Conservation (phyloP, 2,329 filamentous ascomycete genomes). For the Claviceps digitariae region DNA sequence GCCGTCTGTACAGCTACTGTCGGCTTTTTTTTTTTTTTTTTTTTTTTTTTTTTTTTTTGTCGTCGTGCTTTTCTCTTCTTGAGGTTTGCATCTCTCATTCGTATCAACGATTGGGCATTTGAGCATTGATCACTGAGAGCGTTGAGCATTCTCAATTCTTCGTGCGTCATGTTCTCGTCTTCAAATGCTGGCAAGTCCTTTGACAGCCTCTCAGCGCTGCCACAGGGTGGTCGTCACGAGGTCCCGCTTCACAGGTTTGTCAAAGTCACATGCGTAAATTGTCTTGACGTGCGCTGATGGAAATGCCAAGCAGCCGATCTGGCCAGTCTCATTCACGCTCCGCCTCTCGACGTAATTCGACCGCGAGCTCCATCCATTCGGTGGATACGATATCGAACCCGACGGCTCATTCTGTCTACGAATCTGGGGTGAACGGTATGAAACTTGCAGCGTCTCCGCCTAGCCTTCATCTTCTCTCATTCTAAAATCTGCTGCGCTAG, state of each 20-base stretch:
- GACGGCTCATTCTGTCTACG: constrained; percentile 44
- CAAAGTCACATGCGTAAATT: not conserved
- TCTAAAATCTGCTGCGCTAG: constrained; percentile 25
- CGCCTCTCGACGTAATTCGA: constrained; percentile 58
- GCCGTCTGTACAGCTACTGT: constrained; percentile 21
- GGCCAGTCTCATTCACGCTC: constrained; percentile 32
- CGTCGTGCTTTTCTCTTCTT: not conserved
- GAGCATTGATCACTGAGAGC: too few relatives aligned
- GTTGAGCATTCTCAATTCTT: constrained; percentile 2
- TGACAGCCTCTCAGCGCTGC: constrained; percentile 46
- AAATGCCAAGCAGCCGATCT: constrained; percentile 23
- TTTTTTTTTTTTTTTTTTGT: constrained; percentile 4
- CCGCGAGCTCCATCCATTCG: constrained; percentile 76
- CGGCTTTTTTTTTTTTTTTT: constrained; percentile 12
- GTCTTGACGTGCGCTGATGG: constrained; percentile 9
- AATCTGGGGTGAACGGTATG: constrained; percentile 73
- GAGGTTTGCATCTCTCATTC: not conserved
- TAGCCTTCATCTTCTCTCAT: not conserved
- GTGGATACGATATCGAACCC: constrained; percentile 55
- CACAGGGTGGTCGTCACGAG: constrained; percentile 37
- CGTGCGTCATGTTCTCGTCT: constrained; percentile 44
- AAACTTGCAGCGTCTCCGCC: not conserved
- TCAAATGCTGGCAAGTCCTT: constrained; percentile 48
- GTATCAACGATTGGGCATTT: not conserved
- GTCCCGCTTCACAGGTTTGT: constrained; percentile 46